These are phyloP conservation scores for Phialophora expanda DNA, from an alignment of 2,329 filamentous ascomycete species.

Conservation along the genomic window DNA sequence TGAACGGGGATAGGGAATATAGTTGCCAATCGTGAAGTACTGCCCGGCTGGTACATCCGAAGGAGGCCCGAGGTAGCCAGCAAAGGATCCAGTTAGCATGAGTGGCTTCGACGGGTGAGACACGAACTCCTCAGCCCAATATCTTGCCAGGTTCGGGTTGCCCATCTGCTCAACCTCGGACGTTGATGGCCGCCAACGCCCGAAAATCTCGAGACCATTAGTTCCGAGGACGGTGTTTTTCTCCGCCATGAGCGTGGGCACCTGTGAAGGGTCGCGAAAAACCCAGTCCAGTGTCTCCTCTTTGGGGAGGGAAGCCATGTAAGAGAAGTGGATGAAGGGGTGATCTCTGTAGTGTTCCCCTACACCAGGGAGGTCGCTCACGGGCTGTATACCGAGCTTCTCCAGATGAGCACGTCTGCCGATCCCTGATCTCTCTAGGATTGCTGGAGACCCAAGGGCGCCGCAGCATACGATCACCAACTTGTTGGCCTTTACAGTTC, in stretches of 20 bases:
- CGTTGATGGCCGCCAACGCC: background rate
- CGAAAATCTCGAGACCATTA: conserved; percentile 50
- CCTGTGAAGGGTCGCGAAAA: conserved; percentile 50
- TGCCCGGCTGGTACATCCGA: conserved; percentile 47
- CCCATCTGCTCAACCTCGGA: conserved; percentile 44
- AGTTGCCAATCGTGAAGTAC: conserved; percentile 60
- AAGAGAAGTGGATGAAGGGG: conserved; percentile 60
- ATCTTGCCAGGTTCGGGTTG: conserved; percentile 53
- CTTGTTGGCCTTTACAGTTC: conserved; percentile 36
- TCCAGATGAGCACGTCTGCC: conserved; percentile 54
- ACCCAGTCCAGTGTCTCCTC: conserved; percentile 61
- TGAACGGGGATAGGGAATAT: conserved; percentile 66
- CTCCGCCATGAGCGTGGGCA: conserved; percentile 32
- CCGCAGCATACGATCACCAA: conserved; percentile 67
- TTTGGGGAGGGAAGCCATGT: conserved; percentile 53
- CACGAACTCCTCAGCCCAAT: conserved; percentile 62
- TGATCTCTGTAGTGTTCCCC: conserved; percentile 61
- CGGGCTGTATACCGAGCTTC: conserved; percentile 49
- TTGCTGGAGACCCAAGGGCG: conserved; percentile 60
- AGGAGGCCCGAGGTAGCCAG: conserved; percentile 11
- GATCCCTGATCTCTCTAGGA: conserved; percentile 66
- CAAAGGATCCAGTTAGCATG: conserved; percentile 6
- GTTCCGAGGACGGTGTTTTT: conserved; percentile 55
- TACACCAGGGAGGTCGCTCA: conserved; percentile 53
- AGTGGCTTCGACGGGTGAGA: conserved; percentile 40